Evolutionary conservation across 1,139 yeast genomes (phyloP).

Genomic region (Pneumocystis wakefieldiae): DNA sequence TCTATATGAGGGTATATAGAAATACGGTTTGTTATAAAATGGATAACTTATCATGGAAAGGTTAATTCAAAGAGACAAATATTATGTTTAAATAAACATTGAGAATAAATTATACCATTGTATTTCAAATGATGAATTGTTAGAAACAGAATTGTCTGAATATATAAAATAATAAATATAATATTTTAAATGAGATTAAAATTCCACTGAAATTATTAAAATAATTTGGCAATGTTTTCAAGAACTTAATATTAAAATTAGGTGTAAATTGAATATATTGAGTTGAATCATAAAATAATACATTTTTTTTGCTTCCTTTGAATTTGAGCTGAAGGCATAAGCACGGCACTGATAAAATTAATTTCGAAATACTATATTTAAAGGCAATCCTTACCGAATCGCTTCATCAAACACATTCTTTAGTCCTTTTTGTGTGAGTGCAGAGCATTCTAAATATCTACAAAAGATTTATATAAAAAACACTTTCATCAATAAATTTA

Average conservation of each 20-base stretch:
- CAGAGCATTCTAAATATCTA: constrained; percentile 70
- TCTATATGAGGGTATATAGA: too few relatives aligned
- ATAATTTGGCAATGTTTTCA: too few relatives aligned
- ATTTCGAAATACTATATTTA: not conserved
- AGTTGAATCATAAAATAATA: not conserved
- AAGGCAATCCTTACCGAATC: constrained; percentile 41
- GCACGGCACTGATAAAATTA: not conserved
- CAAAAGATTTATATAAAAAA: not conserved
- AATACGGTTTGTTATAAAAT: too few relatives aligned
- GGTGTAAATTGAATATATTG: not conserved
- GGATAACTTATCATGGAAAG: too few relatives aligned
- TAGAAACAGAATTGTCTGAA: too few relatives aligned
- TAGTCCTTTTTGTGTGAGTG: constrained; percentile 72
- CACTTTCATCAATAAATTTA: constrained; percentile 4
- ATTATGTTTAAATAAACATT: too few relatives aligned
- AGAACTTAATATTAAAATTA: not conserved
- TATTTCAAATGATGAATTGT: too few relatives aligned
- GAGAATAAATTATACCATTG: too few relatives aligned
- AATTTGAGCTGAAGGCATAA: not conserved
- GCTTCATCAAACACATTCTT: constrained; percentile 66
- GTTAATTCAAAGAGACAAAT: too few relatives aligned
- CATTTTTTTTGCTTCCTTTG: not conserved
- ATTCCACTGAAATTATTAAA: too few relatives aligned
- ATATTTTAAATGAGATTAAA: too few relatives aligned
- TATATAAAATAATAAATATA: too few relatives aligned